Evolutionary conservation across 202 grass and related monocot species (phyloP).

Genomic region (Schoenoplectus triqueter): DNA sequence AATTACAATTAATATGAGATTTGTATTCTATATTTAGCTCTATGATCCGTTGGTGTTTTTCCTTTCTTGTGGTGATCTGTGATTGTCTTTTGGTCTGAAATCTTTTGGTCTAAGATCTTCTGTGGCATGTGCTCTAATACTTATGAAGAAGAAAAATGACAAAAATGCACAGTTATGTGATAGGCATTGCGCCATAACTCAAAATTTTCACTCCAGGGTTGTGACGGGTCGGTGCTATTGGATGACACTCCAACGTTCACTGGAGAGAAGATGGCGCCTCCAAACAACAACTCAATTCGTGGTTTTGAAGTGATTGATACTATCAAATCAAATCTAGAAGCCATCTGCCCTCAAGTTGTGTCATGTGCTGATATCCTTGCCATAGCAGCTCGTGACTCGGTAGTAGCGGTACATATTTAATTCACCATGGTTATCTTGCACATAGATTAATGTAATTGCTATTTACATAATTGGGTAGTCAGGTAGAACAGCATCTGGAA

Average conservation of each 20-base stretch:
- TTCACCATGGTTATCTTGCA: background rate
- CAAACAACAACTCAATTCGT: constrained; percentile 45
- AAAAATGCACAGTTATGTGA: background rate
- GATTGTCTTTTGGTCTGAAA: too few relatives aligned
- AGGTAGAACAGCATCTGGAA: background rate
- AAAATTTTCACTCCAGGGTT: constrained; percentile 32
- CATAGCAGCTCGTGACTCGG: constrained; percentile 42
- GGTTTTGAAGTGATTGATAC: constrained; percentile 53
- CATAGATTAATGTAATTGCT: background rate
- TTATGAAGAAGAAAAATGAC: background rate
- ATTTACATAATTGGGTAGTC: background rate
- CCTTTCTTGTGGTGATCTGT: too few relatives aligned
- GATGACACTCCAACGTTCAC: constrained; percentile 44
- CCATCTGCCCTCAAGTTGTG: constrained; percentile 38
- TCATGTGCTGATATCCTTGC: constrained; percentile 54
- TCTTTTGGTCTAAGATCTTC: too few relatives aligned
- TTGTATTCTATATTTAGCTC: too few relatives aligned
- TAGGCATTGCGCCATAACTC: background rate
- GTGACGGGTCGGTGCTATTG: constrained; percentile 47
- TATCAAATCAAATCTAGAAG: constrained; percentile 45
- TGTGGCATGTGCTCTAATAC: too few relatives aligned
- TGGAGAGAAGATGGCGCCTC: constrained; percentile 46
- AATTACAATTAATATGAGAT: too few relatives aligned
- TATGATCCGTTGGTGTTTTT: too few relatives aligned
- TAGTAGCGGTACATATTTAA: constrained; percentile 31